Percentiles rank a stretch among this genome's conserved stretches.
Conservation (phyloP, 768 basidiomycete species). For the Lepiota brunneoincarnata region DNA sequence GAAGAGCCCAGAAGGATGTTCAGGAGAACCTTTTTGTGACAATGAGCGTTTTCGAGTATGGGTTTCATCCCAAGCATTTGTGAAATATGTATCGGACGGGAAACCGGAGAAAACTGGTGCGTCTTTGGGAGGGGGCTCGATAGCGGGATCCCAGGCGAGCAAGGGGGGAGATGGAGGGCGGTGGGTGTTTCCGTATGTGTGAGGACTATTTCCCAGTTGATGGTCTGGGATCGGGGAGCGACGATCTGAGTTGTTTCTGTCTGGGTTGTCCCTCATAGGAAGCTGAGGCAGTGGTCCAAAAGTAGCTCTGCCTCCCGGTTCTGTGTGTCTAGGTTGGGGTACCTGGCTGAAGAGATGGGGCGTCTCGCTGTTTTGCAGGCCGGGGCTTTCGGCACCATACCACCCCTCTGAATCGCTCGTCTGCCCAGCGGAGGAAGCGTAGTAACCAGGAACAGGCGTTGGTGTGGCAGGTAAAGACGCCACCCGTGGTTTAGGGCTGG, state of each 20-base stretch:
- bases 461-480: conserved; percentile 51
- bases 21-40: conserved; percentile 4
- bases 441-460: conserved; percentile 19
- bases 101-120: conserved; percentile 56
- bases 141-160: conserved; percentile 76
- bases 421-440: conserved; percentile 11
- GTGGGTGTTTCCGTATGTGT: conserved; percentile 24
- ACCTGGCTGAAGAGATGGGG: conserved; percentile 17
- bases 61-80: conserved; percentile 79
- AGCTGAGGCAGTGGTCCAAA: not conserved
- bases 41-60: conserved; percentile 19
- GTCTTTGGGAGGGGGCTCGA: conserved; percentile 74
- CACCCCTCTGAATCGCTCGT: conserved; percentile 11
- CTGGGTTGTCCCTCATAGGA: conserved; percentile 2
- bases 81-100: conserved; percentile 74
- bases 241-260: conserved; percentile 5
- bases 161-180: conserved; percentile 61
- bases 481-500: conserved; percentile 51
- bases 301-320: no score
- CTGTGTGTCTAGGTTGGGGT: not conserved
- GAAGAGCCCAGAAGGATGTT: conserved; percentile 50
- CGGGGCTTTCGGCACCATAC: not conserved
- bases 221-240: conserved; percentile 19
- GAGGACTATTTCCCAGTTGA: not conserved
- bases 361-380: not conserved